Evolutionary conservation across 257 asterid species (phyloP), one percentile per base, ranked within the genome.

Genomic region (Penstemon davidsonii): DNA sequence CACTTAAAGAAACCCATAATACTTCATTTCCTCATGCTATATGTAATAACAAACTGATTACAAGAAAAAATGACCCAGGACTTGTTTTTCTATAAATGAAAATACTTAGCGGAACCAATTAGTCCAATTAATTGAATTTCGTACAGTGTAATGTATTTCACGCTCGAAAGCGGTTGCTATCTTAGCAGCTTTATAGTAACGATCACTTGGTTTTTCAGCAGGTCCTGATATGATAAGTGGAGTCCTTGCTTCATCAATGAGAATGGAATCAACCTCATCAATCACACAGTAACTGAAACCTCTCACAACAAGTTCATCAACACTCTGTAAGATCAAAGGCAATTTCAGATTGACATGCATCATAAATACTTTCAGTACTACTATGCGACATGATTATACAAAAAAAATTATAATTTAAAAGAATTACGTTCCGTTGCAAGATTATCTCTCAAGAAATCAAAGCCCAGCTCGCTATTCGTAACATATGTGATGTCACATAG

Each of bases 181-280:
- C 82, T 88, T 93, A 71, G 99, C 96, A 79, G 97, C 96, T 90
- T 93, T 93, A 64, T 85, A 90, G 83, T 93, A 93, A 38, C 82
- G 91, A 68, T 90, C 99, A 71, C 99, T 93, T 74, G 96, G 99
- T 71, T 78, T 93, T 76, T 93, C 97, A 36, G 97, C 99, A 64
- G 96, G 88, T 68, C 97, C 97, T 43, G 99, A 93, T 85, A 93
- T 93, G 80, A 93, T 93, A 60, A 93, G 97, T 64, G 99, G 99
- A 66, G 97, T 90, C 84, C 99, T 90, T 79, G 99, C 99, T 85
- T 93, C 99, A 82, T 93, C 99, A 74, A 90, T 87, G 66, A 93
- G 92, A 80, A 93, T 87, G 54, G 99, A 93, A 80, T 93, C 99
- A 74, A 93, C 99, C 91, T 93, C 99, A 77, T 93, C 99, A 61